Evolutionary conservation across 1,284 basidiomycete genomes (phyloP).

Genomic region (Rhodofomes roseus): DNA sequence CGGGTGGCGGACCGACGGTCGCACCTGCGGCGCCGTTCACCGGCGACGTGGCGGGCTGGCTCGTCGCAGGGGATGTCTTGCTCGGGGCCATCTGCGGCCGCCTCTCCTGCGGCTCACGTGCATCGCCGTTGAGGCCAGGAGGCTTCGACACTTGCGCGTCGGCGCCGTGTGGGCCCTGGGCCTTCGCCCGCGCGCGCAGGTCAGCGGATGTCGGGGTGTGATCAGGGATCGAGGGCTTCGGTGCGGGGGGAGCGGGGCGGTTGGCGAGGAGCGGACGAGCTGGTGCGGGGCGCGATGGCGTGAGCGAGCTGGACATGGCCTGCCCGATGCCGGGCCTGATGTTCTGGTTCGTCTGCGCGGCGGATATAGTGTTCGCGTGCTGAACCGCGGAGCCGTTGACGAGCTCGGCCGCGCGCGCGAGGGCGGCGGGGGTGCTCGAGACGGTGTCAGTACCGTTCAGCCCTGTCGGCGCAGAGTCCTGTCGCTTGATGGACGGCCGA

Average conservation of each 20-base stretch:
- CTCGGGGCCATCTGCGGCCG: conserved; percentile 44
- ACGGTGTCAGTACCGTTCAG: conserved; percentile 42
- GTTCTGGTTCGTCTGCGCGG: conserved; percentile 18
- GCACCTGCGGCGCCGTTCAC: conserved; percentile 45
- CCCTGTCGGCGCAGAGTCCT: conserved; percentile 55
- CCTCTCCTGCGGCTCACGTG: conserved; percentile 41
- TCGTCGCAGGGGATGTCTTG: conserved; percentile 52
- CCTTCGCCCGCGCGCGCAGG: conserved; percentile 56
- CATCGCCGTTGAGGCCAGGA: conserved; percentile 22
- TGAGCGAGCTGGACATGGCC: conserved; percentile 27
- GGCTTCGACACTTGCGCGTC: conserved; percentile 34
- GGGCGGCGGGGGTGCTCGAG: conserved; percentile 34
- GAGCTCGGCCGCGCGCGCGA: conserved; percentile 52
- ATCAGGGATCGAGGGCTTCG: conserved; percentile 41
- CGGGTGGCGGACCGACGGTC: conserved; percentile 49
- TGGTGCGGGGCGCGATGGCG: conserved; percentile 54
- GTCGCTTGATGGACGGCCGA: conserved; percentile 47
- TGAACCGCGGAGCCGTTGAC: conserved; percentile 59
- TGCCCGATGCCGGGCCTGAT: conserved; percentile 30
- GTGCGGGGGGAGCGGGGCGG: conserved; percentile 47
- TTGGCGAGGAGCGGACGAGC: conserved; percentile 45
- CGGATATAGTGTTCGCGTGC: conserved; percentile 37
- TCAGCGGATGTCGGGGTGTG: conserved; percentile 60
- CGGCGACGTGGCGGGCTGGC: conserved; percentile 40
- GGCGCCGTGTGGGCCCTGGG: conserved; percentile 41